These are phyloP conservation scores for Paecilomyces dactylethromorphus DNA, from an alignment of 2,329 filamentous ascomycete species.

Conservation along the genomic window DNA sequence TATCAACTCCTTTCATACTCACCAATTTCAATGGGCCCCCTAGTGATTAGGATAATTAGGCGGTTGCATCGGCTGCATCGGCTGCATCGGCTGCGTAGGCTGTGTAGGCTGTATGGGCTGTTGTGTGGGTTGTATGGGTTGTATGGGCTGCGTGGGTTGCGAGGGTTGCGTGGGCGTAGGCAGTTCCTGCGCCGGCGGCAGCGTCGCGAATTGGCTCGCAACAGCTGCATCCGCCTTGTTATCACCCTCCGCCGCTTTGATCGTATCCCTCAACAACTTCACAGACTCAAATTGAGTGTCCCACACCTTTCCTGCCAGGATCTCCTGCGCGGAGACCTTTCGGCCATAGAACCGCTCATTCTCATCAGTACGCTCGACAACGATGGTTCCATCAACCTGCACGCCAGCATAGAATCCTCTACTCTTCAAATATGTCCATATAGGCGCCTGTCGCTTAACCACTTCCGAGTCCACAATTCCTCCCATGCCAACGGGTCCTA, in stretches of 20 bases:
- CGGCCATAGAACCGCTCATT: constrained; percentile 81
- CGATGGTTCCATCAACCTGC: constrained; percentile 77
- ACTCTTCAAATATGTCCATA: constrained; percentile 84
- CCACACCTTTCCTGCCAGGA: constrained; percentile 54
- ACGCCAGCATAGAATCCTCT: constrained; percentile 83
- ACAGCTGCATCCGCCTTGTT: background rate
- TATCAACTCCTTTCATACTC: too few relatives aligned
- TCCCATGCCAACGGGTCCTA: constrained; percentile 71
- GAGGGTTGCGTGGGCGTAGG: too few relatives aligned
- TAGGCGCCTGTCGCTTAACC: constrained; percentile 61
- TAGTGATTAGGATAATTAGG: too few relatives aligned
- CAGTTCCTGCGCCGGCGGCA: too few relatives aligned
- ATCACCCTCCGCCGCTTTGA: constrained; percentile 83
- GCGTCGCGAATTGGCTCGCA: background rate
- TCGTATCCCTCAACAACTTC: constrained; percentile 65
- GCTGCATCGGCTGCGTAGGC: too few relatives aligned
- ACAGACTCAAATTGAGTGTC: constrained; percentile 48
- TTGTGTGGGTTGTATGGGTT: too few relatives aligned
- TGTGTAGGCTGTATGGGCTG: too few relatives aligned
- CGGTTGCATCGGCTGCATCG: too few relatives aligned
- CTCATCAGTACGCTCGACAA: constrained; percentile 77
- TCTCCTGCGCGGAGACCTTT: constrained; percentile 55
- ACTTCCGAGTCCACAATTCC: constrained; percentile 64
- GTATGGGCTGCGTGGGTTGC: too few relatives aligned
- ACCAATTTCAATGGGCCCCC: too few relatives aligned